phyloP scores from a whole-genome alignment of 2,329 filamentous ascomycete genomes.

The Nigrograna mackinnonii region DNA sequence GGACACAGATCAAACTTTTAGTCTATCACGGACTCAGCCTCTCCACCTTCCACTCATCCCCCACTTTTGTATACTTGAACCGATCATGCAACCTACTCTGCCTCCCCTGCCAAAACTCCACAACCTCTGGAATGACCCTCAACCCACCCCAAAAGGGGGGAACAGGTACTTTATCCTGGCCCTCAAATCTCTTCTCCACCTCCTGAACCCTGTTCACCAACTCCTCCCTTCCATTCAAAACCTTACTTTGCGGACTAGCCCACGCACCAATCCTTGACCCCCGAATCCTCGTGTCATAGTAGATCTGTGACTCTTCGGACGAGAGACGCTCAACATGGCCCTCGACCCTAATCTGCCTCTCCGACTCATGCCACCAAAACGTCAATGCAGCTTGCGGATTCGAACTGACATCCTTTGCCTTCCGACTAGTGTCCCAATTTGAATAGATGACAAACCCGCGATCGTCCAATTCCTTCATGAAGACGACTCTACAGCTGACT shows the following conservation, averaged over 20 bases:
- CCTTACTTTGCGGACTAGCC: constrained; percentile 86
- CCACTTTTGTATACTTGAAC: constrained; percentile 77
- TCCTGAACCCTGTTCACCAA: constrained; percentile 79
- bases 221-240: constrained; percentile 70
- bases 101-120: constrained; percentile 97
- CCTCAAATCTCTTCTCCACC: constrained; percentile 74
- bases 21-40: constrained; percentile 70
- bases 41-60: constrained; percentile 65
- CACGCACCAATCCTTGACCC: constrained; percentile 88
- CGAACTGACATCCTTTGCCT: constrained; percentile 67
- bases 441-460: constrained; percentile 88
- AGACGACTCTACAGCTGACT: constrained; percentile 84
- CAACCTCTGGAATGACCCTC: constrained; percentile 78
- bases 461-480: constrained; percentile 90
- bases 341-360: constrained; percentile 91
- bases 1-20: no score
- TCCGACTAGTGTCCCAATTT: constrained; percentile 81
- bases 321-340: constrained; percentile 70
- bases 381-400: constrained; percentile 83
- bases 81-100: constrained; percentile 90
- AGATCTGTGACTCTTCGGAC: constrained; percentile 70
- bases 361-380: constrained; percentile 86
- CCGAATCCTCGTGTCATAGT: constrained; percentile 69
- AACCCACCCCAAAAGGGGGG: constrained; percentile 95
- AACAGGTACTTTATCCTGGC: constrained; percentile 78